Conservation (phyloP, 1,284 basidiomycete species). For the Gomphus sp. region DNA sequence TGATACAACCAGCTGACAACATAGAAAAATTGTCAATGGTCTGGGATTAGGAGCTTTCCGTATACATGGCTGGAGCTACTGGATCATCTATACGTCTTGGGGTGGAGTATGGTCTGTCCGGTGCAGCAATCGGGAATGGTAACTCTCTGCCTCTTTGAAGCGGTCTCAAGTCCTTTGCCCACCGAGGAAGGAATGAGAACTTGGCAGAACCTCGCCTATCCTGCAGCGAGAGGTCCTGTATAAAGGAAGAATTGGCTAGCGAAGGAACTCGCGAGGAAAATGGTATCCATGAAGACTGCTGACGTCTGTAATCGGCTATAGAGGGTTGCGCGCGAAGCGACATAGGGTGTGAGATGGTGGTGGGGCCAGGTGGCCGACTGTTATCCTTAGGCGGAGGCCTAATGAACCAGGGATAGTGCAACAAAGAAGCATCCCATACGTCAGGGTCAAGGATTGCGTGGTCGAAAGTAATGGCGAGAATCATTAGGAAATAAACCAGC, state of each 20-base stretch:
- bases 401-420: slow-evolving; percentile 4
- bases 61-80: slow-evolving; percentile 5
- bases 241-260: no score
- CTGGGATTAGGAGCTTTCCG: background rate
- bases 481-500: slow-evolving; percentile 5
- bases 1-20: no score
- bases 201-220: background rate
- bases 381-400: background rate
- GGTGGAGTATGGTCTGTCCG: background rate
- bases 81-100: slow-evolving; percentile 7
- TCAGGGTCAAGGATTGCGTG: background rate
- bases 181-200: background rate
- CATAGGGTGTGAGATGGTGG: background rate
- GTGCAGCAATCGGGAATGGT: slow-evolving; percentile 1
- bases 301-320: background rate
- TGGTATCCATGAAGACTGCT: slow-evolving; percentile 6
- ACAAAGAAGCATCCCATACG: slow-evolving; percentile 4
- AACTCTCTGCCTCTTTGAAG: slow-evolving; percentile 2
- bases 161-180: slow-evolving; percentile 5
- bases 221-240: background rate
- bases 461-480: slow-evolving; percentile 1
- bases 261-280: background rate
- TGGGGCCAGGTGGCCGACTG: background rate
- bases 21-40: no score
- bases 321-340: background rate